A percentile compares a stretch with the other conserved stretches of the same genome.
phyloP scores from a whole-genome alignment of 352 stramenopile genomes.

The Globisporangium carolinianum region DNA sequence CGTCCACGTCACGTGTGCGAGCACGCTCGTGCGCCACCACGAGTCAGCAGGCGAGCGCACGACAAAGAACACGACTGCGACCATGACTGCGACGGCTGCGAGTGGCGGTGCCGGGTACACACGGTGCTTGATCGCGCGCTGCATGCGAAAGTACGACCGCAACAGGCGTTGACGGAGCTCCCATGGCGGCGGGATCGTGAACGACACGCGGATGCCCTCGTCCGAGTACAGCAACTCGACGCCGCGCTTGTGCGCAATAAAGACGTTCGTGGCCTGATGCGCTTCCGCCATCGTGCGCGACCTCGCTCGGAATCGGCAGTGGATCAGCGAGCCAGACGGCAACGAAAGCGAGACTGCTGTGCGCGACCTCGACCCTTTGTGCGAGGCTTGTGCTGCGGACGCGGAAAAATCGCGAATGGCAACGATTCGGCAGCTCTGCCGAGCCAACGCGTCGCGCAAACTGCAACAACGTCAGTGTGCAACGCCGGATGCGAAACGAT shows the following conservation, averaged over 20 bases:
- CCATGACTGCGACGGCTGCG: slow-evolving; percentile 48
- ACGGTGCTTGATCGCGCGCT: slow-evolving; percentile 59
- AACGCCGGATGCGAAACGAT: too few relatives aligned
- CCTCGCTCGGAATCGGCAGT: too few relatives aligned
- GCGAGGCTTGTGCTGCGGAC: too few relatives aligned
- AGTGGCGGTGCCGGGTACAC: slow-evolving; percentile 77
- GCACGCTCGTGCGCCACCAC: slow-evolving; percentile 74
- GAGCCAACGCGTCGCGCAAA: too few relatives aligned
- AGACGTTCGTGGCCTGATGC: slow-evolving; percentile 78
- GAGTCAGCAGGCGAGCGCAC: slow-evolving; percentile 62
- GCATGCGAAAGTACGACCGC: slow-evolving; percentile 61
- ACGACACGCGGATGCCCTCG: slow-evolving; percentile 76
- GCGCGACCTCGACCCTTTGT: too few relatives aligned
- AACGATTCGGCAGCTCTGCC: too few relatives aligned
- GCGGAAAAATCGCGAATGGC: too few relatives aligned
- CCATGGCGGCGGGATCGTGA: slow-evolving; percentile 78
- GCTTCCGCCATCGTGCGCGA: slow-evolving; percentile 68
- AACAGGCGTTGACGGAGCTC: slow-evolving; percentile 54
- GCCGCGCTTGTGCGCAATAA: slow-evolving; percentile 81
- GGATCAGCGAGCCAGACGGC: too few relatives aligned
- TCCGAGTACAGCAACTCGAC: slow-evolving; percentile 84
- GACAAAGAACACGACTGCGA: slow-evolving; percentile 57
- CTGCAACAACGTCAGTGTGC: too few relatives aligned
- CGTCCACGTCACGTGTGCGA: slow-evolving; percentile 75
- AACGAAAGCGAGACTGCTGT: too few relatives aligned